A percentile compares a stretch with the other conserved stretches of the same genome.
phyloP scores from a whole-genome alignment of 495 filamentous ascomycete species.

The Talaromyces trachyspermus region DNA sequence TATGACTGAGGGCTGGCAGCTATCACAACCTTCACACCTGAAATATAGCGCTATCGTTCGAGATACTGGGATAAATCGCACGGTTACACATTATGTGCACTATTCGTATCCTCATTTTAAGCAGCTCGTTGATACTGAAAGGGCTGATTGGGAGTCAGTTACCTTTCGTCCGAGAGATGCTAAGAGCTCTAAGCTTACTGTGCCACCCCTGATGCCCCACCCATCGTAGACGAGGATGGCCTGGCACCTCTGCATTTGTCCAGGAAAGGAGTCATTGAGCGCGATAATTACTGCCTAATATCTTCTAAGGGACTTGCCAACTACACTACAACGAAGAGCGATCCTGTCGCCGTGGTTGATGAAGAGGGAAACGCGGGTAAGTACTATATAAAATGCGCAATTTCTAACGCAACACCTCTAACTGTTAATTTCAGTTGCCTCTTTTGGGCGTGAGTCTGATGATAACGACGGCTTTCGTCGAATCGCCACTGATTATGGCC shows the following conservation, averaged over 20 bases:
- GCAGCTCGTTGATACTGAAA: slow-evolving; percentile 47
- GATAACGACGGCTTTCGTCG: neutral
- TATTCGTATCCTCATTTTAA: slow-evolving; percentile 50
- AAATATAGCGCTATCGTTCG: slow-evolving; percentile 56
- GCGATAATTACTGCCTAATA: slow-evolving; percentile 3
- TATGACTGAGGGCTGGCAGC: slow-evolving; percentile 51
- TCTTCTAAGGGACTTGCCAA: neutral
- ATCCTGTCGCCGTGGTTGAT: neutral
- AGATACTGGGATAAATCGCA: slow-evolving; percentile 48
- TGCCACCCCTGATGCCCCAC: slow-evolving; percentile 30
- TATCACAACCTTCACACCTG: slow-evolving; percentile 56
- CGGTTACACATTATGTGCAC: slow-evolving; percentile 50
- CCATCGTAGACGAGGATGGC: slow-evolving; percentile 46
- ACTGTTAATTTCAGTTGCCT: neutral
- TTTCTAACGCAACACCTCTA: neutral
- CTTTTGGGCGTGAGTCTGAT: neutral
- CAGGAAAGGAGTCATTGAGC: neutral
- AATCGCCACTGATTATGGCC: too few relatives aligned
- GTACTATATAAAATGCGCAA: neutral
- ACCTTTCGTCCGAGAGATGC: slow-evolving; percentile 32
- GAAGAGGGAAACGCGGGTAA: neutral
- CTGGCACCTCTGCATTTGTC: slow-evolving; percentile 18
- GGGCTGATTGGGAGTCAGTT: slow-evolving; percentile 53
- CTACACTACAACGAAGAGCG: slow-evolving; percentile 7
- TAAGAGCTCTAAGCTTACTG: slow-evolving; percentile 20